phyloP scores from a whole-genome alignment of 2,329 filamentous ascomycete genomes.

The Pseudonectria foliicola region DNA sequence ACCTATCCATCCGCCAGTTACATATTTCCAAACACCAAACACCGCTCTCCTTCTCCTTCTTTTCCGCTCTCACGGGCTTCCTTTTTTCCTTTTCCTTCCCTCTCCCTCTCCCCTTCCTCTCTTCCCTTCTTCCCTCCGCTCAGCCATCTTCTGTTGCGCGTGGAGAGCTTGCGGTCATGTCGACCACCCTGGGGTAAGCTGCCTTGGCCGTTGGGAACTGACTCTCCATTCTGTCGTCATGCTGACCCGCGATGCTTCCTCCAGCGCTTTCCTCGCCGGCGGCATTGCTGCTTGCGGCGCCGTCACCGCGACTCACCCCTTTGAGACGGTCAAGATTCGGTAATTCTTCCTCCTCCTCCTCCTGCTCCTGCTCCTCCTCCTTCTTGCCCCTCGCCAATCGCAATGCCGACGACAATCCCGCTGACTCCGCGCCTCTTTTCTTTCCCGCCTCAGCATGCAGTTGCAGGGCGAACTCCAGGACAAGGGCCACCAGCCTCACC shows the following conservation, averaged over 20 bases:
- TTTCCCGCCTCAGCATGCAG: constrained; percentile 60
- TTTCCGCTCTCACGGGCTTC: constrained; percentile 4
- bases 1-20: too few species aligned
- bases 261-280: constrained; percentile 84
- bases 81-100: constrained; percentile 1
- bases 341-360: constrained; percentile 34
- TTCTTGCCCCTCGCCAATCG: constrained; percentile 3
- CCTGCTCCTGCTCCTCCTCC: not conserved
- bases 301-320: constrained; percentile 94
- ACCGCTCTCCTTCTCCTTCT: constrained; percentile 6
- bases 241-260: constrained; percentile 8
- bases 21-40: not conserved
- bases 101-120: not conserved
- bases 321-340: constrained; percentile 99
- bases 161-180: constrained; percentile 10
- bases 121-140: not conserved
- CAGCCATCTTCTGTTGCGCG: not conserved
- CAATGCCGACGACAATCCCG: not conserved
- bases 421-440: not conserved
- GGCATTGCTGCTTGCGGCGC: constrained; percentile 96
- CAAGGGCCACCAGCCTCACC: constrained; percentile 74
- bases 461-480: constrained; percentile 90
- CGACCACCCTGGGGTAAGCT: constrained; percentile 34
- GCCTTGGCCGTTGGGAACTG: not conserved
- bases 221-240: not conserved